Conservation (phyloP, 495 filamentous ascomycete species). For the Neurospora tetrasperma region DNA sequence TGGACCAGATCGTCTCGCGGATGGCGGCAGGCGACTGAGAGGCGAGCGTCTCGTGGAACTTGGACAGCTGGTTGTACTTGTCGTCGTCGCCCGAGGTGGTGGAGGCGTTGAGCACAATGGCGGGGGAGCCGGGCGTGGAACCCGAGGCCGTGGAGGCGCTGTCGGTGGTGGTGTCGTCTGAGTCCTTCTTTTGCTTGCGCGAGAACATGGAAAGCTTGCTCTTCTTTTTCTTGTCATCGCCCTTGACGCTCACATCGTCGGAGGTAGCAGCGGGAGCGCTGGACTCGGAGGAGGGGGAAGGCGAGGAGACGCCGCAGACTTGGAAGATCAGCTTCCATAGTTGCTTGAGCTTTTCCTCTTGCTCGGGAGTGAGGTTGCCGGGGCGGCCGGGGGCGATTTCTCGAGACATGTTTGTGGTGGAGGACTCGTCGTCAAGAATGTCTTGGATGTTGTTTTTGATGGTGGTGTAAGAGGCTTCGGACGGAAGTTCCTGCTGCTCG, state of each 20-base stretch:
- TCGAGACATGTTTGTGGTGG: slow-evolving; percentile 29
- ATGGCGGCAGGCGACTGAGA: slow-evolving; percentile 68
- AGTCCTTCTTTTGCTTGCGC: slow-evolving; percentile 49
- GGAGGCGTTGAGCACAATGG: slow-evolving; percentile 15
- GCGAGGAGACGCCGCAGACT: slow-evolving; percentile 60
- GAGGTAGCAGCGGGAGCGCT: slow-evolving; percentile 14
- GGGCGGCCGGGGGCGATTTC: slow-evolving; percentile 60
- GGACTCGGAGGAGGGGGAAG: slow-evolving; percentile 13
- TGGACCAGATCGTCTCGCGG: slow-evolving; percentile 77
- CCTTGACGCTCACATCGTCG: slow-evolving; percentile 10
- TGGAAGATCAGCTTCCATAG: slow-evolving; percentile 73
- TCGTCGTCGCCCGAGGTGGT: slow-evolving; percentile 57
- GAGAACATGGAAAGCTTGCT: slow-evolving; percentile 57
- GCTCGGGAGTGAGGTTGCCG: slow-evolving; percentile 76
- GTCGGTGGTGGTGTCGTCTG: slow-evolving; percentile 26
- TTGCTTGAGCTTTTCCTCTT: slow-evolving; percentile 80
- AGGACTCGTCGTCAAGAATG: not conserved
- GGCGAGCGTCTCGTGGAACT: slow-evolving; percentile 70
- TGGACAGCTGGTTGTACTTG: slow-evolving; percentile 85
- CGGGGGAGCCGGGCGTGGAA: not conserved
- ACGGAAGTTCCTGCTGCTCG: not conserved
- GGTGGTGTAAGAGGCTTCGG: not conserved
- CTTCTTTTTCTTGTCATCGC: slow-evolving; percentile 54
- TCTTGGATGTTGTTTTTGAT: not conserved
- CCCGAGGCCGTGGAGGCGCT: slow-evolving; percentile 7